Evolutionary conservation across 139 green algal genomes (phyloP).

Genomic region (Tetraselmis striata): DNA sequence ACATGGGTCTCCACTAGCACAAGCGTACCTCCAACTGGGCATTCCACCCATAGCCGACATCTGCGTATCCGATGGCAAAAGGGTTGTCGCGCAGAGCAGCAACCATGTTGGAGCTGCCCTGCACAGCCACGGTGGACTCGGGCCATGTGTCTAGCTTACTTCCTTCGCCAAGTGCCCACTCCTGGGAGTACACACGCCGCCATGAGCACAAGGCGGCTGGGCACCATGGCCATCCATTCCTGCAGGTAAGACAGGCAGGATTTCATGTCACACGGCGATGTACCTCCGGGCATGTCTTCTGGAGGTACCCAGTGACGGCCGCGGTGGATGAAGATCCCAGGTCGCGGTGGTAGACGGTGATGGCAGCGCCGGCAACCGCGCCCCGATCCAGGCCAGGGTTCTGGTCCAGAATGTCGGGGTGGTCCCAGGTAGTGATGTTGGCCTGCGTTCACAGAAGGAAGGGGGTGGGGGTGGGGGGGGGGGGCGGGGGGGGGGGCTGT

Average conservation of each 20-base stretch:
- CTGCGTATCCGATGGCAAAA: conserved; percentile 31
- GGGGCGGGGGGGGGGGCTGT: too few relatives aligned
- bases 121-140: not conserved
- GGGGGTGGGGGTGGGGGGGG: too few relatives aligned
- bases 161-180: conserved; percentile 6
- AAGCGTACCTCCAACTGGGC: not conserved
- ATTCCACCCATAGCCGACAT: conserved; percentile 16
- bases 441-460: too few relatives aligned
- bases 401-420: conserved; percentile 19
- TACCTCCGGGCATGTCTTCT: conserved; percentile 9
- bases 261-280: too few relatives aligned
- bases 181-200: not conserved
- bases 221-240: too few relatives aligned
- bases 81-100: conserved; percentile 6
- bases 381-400: conserved; percentile 18
- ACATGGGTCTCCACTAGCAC: too few relatives aligned
- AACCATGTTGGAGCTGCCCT: conserved; percentile 14
- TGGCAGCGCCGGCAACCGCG: conserved; percentile 13
- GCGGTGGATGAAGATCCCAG: conserved; percentile 19
- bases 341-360: conserved; percentile 20
- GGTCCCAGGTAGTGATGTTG: conserved; percentile 29
- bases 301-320: conserved; percentile 17
- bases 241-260: too few relatives aligned
- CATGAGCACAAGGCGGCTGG: too few relatives aligned
- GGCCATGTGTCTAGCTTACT: not conserved